A percentile compares a stretch with the other conserved stretches of the same genome.
These are phyloP conservation scores for Penicillium brevicompactum DNA, from an alignment of 2,329 filamentous ascomycete genomes.

Conservation along the genomic window DNA sequence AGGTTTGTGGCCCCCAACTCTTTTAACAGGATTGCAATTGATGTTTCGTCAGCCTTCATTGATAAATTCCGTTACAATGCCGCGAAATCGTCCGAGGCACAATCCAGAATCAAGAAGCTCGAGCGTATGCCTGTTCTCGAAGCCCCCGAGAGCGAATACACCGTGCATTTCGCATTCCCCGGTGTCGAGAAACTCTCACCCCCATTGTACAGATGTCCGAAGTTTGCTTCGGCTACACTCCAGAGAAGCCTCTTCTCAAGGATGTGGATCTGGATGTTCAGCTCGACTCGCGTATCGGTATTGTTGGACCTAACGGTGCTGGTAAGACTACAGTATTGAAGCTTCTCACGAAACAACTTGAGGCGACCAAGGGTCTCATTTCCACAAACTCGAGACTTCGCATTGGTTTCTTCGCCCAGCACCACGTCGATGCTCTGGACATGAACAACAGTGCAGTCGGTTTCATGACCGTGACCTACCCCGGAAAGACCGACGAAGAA, in stretches of 20 bases:
- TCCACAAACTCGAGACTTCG: conserved; percentile 85
- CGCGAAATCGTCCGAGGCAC: conserved; percentile 96
- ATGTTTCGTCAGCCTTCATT: conserved; percentile 70
- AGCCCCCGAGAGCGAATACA: conserved; percentile 89
- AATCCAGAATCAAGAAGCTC: conserved; percentile 98
- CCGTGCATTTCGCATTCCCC: conserved; percentile 94
- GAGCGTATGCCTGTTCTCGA: conserved; percentile 95
- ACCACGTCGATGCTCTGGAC: conserved; percentile 95
- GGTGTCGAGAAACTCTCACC: conserved; percentile 97
- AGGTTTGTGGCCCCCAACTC: conserved; percentile 37
- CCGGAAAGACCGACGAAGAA: conserved; percentile 90
- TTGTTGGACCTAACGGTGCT: conserved; percentile 98
- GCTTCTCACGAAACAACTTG: conserved; percentile 85
- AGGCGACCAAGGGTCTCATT: conserved; percentile 77
- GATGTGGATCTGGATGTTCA: conserved; percentile 96
- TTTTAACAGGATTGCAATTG: neutral
- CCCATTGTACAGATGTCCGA: conserved; percentile 94
- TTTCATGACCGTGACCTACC: conserved; percentile 94
- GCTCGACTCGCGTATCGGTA: conserved; percentile 95
- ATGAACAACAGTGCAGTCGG: conserved; percentile 84
- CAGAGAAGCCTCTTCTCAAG: conserved; percentile 75
- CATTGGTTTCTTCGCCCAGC: conserved; percentile 96
- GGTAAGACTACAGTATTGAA: conserved; percentile 99
- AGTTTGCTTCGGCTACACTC: conserved; percentile 84
- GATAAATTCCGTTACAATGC: conserved; percentile 99